Conservation (phyloP, 345 rosid genomes). For the Mallotus nudiflorus region DNA sequence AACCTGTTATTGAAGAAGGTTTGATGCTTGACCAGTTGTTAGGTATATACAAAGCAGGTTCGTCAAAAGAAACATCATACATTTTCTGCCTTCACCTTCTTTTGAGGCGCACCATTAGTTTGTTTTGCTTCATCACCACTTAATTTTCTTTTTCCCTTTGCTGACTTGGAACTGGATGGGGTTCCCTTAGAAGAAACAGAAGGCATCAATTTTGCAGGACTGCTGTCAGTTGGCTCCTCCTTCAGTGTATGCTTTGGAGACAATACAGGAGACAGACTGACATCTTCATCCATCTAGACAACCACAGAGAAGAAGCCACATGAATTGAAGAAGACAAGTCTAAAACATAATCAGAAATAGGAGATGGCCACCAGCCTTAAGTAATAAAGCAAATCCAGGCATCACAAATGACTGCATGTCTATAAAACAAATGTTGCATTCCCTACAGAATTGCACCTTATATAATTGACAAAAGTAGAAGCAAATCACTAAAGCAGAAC, state of each 20-base stretch:
- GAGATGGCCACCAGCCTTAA: too few relatives aligned
- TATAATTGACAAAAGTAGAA: too few relatives aligned
- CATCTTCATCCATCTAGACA: constrained; percentile 69
- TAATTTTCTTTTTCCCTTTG: constrained; percentile 82
- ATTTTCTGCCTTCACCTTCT: constrained; percentile 82
- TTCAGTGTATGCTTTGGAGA: constrained; percentile 62
- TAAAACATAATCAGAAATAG: too few relatives aligned
- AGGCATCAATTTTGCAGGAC: constrained; percentile 65
- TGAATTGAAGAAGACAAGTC: not conserved
- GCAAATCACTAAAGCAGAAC: not conserved
- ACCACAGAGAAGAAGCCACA: not conserved
- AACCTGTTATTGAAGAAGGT: not conserved
- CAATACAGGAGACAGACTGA: constrained; percentile 43
- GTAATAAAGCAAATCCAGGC: too few relatives aligned
- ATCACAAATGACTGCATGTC: too few relatives aligned
- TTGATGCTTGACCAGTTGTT: not conserved
- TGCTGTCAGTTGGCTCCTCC: constrained; percentile 76
- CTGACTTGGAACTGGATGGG: constrained; percentile 66
- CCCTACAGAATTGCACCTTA: too few relatives aligned
- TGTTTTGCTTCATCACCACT: constrained; percentile 66
- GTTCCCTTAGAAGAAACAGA: constrained; percentile 69
- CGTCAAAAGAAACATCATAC: constrained; percentile 42
- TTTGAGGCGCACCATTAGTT: constrained; percentile 55
- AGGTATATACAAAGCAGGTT: not conserved
- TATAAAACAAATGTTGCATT: too few relatives aligned